Conservation (phyloP, 2,329 filamentous ascomycete genomes). For the Metarhizium anisopliae region DNA sequence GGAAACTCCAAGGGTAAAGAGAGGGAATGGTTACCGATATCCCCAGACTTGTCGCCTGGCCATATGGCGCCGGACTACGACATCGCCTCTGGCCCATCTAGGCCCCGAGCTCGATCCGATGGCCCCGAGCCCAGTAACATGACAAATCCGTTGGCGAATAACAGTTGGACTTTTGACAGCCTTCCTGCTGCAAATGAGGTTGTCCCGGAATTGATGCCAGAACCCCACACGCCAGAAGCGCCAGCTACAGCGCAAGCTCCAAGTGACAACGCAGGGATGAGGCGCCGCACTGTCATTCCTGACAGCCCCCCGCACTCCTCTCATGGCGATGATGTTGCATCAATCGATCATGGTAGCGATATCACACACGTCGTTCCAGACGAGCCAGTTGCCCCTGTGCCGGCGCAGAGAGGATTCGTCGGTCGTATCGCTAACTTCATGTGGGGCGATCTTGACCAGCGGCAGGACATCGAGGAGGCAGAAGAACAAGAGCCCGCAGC, state of each 20-base stretch:
- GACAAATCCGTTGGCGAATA: constrained; percentile 47
- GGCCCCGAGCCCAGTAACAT: constrained; percentile 36
- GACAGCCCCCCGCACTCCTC: not conserved
- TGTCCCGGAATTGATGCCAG: not conserved
- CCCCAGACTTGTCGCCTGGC: constrained; percentile 4
- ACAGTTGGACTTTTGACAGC: constrained; percentile 50
- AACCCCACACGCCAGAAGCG: not conserved
- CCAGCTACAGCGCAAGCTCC: not conserved
- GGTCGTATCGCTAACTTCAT: constrained; percentile 46
- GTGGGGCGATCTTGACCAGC: constrained; percentile 46
- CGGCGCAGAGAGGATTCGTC: constrained; percentile 16
- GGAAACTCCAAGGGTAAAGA: constrained; percentile 18
- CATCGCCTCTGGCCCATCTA: constrained; percentile 15
- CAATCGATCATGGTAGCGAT: constrained; percentile 3
- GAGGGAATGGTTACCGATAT: constrained; percentile 7
- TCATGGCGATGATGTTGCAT: constrained; percentile 1
- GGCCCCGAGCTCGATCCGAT: constrained; percentile 49
- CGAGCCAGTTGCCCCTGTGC: constrained; percentile 6
- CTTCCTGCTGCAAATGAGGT: constrained; percentile 20
- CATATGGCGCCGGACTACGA: constrained; percentile 6
- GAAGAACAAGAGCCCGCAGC: constrained; percentile 10
- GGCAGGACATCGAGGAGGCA: constrained; percentile 17
- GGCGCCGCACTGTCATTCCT: not conserved
- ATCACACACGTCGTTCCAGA: constrained; percentile 5
- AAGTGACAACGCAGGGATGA: not conserved